A percentile compares a stretch with the other conserved stretches of the same genome.
phyloP scores from a whole-genome alignment of 2,329 filamentous ascomycete species.

The Epichloe baconii region DNA sequence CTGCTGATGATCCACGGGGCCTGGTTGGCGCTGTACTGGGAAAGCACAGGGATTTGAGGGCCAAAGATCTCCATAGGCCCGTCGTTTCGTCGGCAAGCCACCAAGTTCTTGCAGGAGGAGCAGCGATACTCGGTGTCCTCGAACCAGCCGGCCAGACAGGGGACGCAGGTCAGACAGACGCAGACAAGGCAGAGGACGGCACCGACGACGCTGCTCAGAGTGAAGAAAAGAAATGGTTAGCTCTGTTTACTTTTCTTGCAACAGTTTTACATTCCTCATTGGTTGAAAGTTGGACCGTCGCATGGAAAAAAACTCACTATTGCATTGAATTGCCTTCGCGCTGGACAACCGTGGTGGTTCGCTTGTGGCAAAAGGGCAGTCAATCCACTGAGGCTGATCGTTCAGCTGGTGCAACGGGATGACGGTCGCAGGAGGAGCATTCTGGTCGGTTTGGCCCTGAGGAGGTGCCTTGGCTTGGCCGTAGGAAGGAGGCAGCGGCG shows the following conservation, averaged over 20 bases:
- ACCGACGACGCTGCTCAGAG: constrained; percentile 12
- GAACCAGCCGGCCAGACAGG: constrained; percentile 20
- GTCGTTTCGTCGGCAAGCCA: constrained; percentile 13
- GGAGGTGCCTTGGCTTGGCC: not conserved
- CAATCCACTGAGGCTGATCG: constrained; percentile 15
- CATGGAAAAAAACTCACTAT: constrained; percentile 7
- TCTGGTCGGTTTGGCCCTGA: not conserved
- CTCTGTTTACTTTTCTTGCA: not conserved
- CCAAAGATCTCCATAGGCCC: constrained; percentile 11
- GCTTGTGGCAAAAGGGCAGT: constrained; percentile 18
- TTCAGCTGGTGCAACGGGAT: constrained; percentile 13
- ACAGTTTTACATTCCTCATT: not conserved
- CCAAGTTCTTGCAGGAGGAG: constrained; percentile 16
- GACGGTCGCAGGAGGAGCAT: not conserved
- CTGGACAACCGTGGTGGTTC: constrained; percentile 11
- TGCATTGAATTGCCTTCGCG: constrained; percentile 16
- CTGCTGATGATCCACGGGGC: constrained; percentile 1
- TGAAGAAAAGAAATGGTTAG: not conserved
- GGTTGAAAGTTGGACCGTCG: too few species aligned
- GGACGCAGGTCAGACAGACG: constrained; percentile 19
- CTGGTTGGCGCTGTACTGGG: constrained; percentile 9
- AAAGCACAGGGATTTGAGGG: constrained; percentile 7
- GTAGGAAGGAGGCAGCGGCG: not conserved
- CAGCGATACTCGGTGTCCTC: constrained; percentile 19
- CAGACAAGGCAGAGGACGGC: constrained; percentile 19